A percentile compares a stretch with the other conserved stretches of the same genome.
phyloP scores from a whole-genome alignment of 495 filamentous ascomycete genomes.

The Penicillium samsonianum region DNA sequence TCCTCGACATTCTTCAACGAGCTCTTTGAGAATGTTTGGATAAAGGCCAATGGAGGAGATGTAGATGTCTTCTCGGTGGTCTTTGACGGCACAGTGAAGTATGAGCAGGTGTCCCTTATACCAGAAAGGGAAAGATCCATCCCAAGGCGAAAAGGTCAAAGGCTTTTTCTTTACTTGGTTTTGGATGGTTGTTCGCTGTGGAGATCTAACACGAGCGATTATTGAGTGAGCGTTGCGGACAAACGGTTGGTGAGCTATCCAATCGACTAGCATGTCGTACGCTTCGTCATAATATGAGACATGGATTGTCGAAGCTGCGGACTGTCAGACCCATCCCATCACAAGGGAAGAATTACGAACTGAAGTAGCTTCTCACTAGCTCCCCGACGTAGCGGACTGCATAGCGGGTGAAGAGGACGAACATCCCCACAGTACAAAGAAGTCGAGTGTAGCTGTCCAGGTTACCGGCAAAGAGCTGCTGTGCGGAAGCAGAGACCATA shows the following conservation, averaged over 20 bases:
- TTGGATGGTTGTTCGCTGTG: constrained; percentile 13
- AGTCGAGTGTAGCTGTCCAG: constrained; percentile 26
- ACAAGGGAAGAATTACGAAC: constrained; percentile 24
- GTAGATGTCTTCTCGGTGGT: constrained; percentile 23
- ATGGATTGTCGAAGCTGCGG: constrained; percentile 31
- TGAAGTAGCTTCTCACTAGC: constrained; percentile 31
- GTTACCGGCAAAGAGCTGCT: constrained; percentile 26
- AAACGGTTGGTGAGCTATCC: constrained; percentile 27
- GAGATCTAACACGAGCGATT: constrained; percentile 25
- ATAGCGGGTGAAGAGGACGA: constrained; percentile 31
- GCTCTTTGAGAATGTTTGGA: constrained; percentile 22
- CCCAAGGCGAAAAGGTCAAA: constrained; percentile 31
- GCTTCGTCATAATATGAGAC: constrained; percentile 30
- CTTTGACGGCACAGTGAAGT: constrained; percentile 24
- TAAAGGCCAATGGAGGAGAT: constrained; percentile 26
- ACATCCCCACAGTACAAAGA: constrained; percentile 24
- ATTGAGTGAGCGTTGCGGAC: constrained; percentile 23
- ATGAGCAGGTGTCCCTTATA: constrained; percentile 30
- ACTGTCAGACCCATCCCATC: constrained; percentile 22
- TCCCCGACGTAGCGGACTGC: constrained; percentile 23
- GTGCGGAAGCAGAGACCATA: constrained; percentile 22
- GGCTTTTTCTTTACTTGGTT: constrained; percentile 28
- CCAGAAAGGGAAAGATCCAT: constrained; percentile 30
- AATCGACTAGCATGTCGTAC: constrained; percentile 33
- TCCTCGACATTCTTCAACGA: constrained; percentile 24